Base-by-base conservation (phyloP, 768 basidiomycete species). In the Boletus edulis region DNA sequence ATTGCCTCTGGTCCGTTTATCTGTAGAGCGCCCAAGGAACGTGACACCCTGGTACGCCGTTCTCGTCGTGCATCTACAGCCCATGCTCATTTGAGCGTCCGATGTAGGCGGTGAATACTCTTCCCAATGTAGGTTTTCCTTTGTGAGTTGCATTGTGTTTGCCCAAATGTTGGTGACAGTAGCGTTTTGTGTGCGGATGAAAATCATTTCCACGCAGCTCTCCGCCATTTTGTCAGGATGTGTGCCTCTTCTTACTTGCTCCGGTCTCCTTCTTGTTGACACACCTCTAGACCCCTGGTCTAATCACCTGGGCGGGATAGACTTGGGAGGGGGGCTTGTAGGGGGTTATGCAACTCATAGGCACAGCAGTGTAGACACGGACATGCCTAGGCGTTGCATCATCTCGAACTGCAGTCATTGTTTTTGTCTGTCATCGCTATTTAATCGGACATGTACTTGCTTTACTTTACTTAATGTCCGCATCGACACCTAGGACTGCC, bases 1-100 rank as follows among this genome's bases (percentile, higher is more conserved):
- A 56, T 64, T 20, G 63, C 58, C 9, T 52, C 54, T 35, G 64
- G 65, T 1, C 9, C 46, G 31, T 67, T 51, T 34, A 35, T 65
- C 18, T 67, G 58, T 10, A 60, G 43, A 39, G 52, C 41, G 14
- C 64, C 64, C 24, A 51, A 34, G 37, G 46, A 29, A 6, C 44
- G 20, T 14, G 64, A 49, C 20, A 15, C 22, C 20, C 29, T 9
- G 44, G 64, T 67, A 52, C 4, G 60, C 14, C 7, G 18, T 50
- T 54, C 24, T 35, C 24, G 0, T 37, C 24, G 15, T 14, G 4
- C 32, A 29, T 42, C 11, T 5, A 12, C 22, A 5, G 0, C 27
- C 17, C 27, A 10, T 32, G 3, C 55, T 64, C 10, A 65, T 51
- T 17, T 22, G 27, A 17, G 10, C 12, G 32, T 18, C 15, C 2